These are phyloP conservation scores for Cytidiella melzeri DNA, from an alignment of 768 basidiomycete species.

Conservation along the genomic window DNA sequence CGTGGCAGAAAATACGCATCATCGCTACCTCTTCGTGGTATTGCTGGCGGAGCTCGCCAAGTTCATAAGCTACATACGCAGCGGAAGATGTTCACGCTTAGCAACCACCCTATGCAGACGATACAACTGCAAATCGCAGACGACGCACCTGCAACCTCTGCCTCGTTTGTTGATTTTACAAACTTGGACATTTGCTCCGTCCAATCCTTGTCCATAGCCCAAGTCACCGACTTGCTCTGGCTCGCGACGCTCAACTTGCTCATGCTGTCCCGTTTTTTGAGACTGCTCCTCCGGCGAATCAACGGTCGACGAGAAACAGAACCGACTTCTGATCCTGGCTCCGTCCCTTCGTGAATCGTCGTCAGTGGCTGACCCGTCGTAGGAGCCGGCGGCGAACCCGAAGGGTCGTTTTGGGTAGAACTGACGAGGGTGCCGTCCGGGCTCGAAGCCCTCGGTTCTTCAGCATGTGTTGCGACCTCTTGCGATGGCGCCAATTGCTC, in stretches of 20 bases:
- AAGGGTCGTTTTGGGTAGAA: conserved; percentile 1
- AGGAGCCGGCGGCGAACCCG: conserved; percentile 10
- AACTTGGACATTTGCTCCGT: conserved; percentile 49
- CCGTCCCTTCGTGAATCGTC: conserved; percentile 25
- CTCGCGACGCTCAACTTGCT: conserved; percentile 42
- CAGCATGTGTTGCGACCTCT: background rate
- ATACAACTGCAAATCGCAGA: conserved; percentile 18
- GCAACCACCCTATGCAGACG: no score
- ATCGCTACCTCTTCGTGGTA: conserved; percentile 61
- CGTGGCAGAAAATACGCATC: conserved; percentile 49
- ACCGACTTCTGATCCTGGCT: conserved; percentile 16
- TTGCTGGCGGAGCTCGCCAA: conserved; percentile 47
- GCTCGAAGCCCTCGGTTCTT: background rate
- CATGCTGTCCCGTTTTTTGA: conserved; percentile 48
- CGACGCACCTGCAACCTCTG: conserved; percentile 34
- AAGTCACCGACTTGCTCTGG: conserved; percentile 62
- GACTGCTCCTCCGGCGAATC: conserved; percentile 53
- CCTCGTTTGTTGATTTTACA: conserved; percentile 33
- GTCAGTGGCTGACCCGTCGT: conserved; percentile 22
- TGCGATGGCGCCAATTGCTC: background rate
- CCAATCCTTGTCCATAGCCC: conserved; percentile 67
- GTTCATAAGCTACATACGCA: conserved; percentile 43
- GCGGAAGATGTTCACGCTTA: conserved; percentile 18
- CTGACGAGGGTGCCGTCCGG: conserved; percentile 7
- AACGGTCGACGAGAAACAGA: conserved; percentile 25